A percentile compares a stretch with the other conserved stretches of the same genome.
phyloP scores from a whole-genome alignment of 2,329 filamentous ascomycete genomes.

The Beauveria asiatica region DNA sequence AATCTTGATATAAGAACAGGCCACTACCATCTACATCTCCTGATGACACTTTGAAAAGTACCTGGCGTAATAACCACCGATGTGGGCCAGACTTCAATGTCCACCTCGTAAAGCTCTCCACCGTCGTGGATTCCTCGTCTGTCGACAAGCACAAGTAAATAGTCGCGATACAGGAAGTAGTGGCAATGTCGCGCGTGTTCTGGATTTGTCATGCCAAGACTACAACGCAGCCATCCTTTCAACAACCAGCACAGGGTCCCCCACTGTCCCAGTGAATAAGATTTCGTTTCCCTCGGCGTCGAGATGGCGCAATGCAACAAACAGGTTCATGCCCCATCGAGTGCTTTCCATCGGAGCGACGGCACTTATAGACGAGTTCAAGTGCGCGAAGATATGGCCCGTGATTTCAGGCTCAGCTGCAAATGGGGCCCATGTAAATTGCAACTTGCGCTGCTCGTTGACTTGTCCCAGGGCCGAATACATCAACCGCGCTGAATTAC shows the following conservation, averaged over 20 bases:
- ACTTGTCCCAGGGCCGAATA: not conserved
- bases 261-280: constrained; percentile 56
- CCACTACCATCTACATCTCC: not conserved
- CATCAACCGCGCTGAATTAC: not conserved
- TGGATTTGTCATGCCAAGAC: constrained; percentile 44
- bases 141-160: constrained; percentile 45
- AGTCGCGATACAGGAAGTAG: constrained; percentile 45
- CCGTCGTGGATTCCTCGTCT: constrained; percentile 46
- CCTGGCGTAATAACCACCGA: constrained; percentile 37
- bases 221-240: constrained; percentile 58
- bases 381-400: constrained; percentile 55
- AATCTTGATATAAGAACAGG: not conserved
- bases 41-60: not conserved
- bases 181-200: constrained; percentile 28
- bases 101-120: constrained; percentile 50
- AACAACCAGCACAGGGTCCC: constrained; percentile 52
- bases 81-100: constrained; percentile 58
- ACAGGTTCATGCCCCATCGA: constrained; percentile 51
- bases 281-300: constrained; percentile 45
- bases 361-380: constrained; percentile 52
- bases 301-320: constrained; percentile 55
- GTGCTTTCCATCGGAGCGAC: constrained; percentile 35
- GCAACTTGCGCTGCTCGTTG: constrained; percentile 23
- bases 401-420: constrained; percentile 60
- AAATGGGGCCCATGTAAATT: constrained; percentile 51